Evolutionary conservation across 1,139 yeast species (phyloP).

Genomic region (Groenewaldozyma sp.): DNA sequence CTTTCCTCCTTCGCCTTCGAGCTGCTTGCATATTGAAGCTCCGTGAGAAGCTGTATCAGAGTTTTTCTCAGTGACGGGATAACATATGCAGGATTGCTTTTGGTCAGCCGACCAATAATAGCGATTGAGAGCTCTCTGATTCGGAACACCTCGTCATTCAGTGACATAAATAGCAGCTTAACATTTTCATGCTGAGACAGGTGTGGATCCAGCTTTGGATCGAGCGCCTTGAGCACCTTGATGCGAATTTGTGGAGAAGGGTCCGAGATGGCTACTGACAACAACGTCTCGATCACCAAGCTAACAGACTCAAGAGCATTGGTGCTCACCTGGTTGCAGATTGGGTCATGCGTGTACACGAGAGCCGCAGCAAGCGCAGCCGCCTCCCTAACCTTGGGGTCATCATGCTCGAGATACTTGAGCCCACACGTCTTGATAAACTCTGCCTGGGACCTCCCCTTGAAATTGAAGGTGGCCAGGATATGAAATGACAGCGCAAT

Average conservation of each 20-base stretch:
- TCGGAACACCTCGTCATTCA: conserved; percentile 82
- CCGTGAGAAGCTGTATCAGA: conserved; percentile 73
- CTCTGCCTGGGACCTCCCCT: conserved; percentile 69
- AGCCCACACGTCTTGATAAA: conserved; percentile 80
- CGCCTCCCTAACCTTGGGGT: conserved; percentile 68
- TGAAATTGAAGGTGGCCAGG: conserved; percentile 66
- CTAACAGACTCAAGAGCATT: conserved; percentile 78
- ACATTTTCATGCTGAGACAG: conserved; percentile 91
- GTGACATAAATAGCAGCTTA: conserved; percentile 71
- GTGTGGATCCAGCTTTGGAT: conserved; percentile 78
- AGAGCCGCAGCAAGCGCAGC: conserved; percentile 81
- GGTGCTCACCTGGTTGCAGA: conserved; percentile 76
- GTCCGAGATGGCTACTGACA: conserved; percentile 85
- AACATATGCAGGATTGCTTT: conserved; percentile 89
- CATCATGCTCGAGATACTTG: conserved; percentile 70
- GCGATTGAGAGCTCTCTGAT: conserved; percentile 74
- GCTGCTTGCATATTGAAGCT: conserved; percentile 68
- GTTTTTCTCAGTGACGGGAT: conserved; percentile 87
- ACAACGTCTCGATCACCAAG: conserved; percentile 69
- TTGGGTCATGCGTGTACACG: conserved; percentile 72
- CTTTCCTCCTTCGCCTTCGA: conserved; percentile 81
- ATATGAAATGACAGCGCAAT: conserved; percentile 63
- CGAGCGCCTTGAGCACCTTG: conserved; percentile 66
- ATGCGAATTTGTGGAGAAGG: conserved; percentile 75
- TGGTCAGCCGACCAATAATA: conserved; percentile 74